Evolutionary conservation across 768 basidiomycete species (phyloP), one percentile per base, ranked within the genome.

Genomic region (Termitomyces sp.): DNA sequence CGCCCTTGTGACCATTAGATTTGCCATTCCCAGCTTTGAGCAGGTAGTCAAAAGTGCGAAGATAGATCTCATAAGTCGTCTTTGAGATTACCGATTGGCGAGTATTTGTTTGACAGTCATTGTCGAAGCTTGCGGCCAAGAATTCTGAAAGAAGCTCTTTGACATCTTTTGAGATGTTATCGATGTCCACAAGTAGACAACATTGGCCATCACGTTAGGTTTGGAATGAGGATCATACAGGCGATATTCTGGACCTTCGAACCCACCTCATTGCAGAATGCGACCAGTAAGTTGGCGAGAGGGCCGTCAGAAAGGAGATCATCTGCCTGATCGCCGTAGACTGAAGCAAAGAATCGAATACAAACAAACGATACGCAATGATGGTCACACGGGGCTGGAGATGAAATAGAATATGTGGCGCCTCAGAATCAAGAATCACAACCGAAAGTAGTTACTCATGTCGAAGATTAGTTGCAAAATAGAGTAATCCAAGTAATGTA

Each of bases 11-110:
- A 36, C 57, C 55, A 60, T 50, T 57, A 55, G 57, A 55, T 37
- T 60, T 63, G 47, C 62, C 63, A 63, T 67, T 69, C 58, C 60
- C 52, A 65, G 62, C 54, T 55, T 43, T 58, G 62, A 61, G 52
- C 55, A 58, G 56, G 53, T 43, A 59, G 65, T 63, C 63, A 34
- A 43, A 57, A 48, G 47, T 45, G 42, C 40, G 63, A 66, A 65
- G 65, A 55, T 58, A 72, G 73, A 74, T 74, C 71, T 71, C 64
- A 65, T 59, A 51, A 61, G 59, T 67, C 66, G 66, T 56, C 42
- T 32, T 50, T 42, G 12, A 67, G 73, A 65, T 65, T 54, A 55
- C 59, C 59, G 76, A 76, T 77, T 74, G 64, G 72, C 72, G 73
- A 76, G 65, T 70, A 70, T 71, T 66, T 66, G 60, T 66, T 68